These are phyloP conservation scores for Diaporthe aspalathi DNA, from an alignment of 2,329 filamentous ascomycete species.

Conservation along the genomic window DNA sequence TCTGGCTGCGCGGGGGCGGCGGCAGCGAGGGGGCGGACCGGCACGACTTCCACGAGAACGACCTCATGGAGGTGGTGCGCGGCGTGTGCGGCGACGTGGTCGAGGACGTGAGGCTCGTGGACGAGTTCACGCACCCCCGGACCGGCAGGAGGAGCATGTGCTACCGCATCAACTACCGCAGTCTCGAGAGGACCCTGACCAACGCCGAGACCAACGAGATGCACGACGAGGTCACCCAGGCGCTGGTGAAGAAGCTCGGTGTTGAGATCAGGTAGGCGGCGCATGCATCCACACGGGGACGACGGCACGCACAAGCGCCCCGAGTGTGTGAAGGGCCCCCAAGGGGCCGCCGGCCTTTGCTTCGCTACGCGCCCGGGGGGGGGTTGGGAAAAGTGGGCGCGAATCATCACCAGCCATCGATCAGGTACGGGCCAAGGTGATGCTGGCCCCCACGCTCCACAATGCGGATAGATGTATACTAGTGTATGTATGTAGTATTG, in stretches of 20 bases:
- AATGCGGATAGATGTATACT: background rate
- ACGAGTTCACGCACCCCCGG: conserved; percentile 90
- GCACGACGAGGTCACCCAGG: conserved; percentile 74
- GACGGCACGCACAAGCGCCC: background rate
- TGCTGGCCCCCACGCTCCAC: background rate
- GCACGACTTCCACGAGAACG: conserved; percentile 86
- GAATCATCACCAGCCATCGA: background rate
- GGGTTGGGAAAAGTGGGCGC: background rate
- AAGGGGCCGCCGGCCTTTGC: background rate
- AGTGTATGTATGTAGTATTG: no score
- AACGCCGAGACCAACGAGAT: conserved; percentile 82
- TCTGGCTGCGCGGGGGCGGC: conserved; percentile 78
- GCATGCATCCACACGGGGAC: no score
- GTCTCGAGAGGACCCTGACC: conserved; percentile 88
- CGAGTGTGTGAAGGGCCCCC: background rate
- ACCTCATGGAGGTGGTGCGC: conserved; percentile 95
- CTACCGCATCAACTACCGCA: conserved; percentile 94
- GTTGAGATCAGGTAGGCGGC: conserved; percentile 79
- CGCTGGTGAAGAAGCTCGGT: conserved; percentile 76
- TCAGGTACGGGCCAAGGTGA: background rate
- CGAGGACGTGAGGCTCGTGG: conserved; percentile 86
- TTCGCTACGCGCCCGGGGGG: background rate
- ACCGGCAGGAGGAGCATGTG: conserved; percentile 86
- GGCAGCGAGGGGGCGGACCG: conserved; percentile 55
- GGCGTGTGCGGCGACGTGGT: conserved; percentile 84